These are phyloP conservation scores for Trichoderma koningiopsis DNA, from an alignment of 2,329 filamentous ascomycete genomes.

Conservation along the genomic window DNA sequence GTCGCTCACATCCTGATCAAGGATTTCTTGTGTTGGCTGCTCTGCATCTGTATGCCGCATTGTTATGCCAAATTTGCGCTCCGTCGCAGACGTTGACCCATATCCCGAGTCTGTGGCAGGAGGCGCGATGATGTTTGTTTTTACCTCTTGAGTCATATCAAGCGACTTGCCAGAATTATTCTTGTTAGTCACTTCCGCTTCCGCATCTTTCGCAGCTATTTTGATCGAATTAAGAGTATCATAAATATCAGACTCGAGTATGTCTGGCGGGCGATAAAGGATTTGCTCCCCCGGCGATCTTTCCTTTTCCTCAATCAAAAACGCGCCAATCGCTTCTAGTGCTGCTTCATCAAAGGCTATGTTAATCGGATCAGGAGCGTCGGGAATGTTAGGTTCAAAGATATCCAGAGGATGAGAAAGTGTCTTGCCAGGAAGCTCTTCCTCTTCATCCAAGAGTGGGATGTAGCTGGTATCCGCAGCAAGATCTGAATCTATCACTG, in stretches of 20 bases:
- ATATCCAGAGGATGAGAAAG: not conserved
- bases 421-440: not conserved
- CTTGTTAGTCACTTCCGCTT: not conserved
- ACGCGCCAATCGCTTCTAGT: not conserved
- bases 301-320: not conserved
- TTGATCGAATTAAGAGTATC: not conserved
- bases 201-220: not conserved
- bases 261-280: not conserved
- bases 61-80: too few species aligned
- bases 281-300: not conserved
- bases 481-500: not conserved
- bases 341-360: not conserved
- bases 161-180: too few species aligned
- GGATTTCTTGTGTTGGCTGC: too few species aligned
- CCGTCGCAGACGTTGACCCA: too few species aligned
- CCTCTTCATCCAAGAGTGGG: not conserved
- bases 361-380: not conserved
- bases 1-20: too few species aligned
- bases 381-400: not conserved
- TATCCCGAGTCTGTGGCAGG: too few species aligned
- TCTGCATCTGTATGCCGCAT: too few species aligned
- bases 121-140: too few species aligned
- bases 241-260: not conserved
- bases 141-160: too few species aligned
- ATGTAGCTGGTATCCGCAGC: not conserved